A percentile compares a stretch with the other conserved stretches of the same genome.
phyloP scores from a whole-genome alignment of 106 monocot genomes.

The Acanthochlamys bracteata region DNA sequence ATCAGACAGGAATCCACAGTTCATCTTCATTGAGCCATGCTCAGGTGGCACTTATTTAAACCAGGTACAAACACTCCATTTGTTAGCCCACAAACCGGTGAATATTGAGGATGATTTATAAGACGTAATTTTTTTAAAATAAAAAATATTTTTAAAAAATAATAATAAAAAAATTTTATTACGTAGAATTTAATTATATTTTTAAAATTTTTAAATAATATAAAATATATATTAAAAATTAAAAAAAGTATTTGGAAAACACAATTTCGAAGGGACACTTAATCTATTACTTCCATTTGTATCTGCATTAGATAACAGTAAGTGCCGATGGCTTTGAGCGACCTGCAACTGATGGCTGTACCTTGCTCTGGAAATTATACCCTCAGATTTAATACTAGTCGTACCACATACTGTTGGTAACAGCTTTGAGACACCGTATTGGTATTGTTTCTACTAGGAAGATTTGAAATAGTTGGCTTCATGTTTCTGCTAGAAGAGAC shows the following conservation, averaged over 20 bases:
- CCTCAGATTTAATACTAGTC: neutral
- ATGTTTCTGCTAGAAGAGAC: slow-evolving; percentile 16
- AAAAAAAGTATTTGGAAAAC: no score
- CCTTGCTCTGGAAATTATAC: slow-evolving; percentile 3
- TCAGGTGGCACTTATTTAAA: slow-evolving; percentile 1
- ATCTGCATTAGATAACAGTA: neutral
- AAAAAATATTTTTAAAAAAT: no score
- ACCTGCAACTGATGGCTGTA: neutral
- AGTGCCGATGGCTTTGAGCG: neutral
- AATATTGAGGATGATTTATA: neutral
- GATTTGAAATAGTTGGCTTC: slow-evolving; percentile 13
- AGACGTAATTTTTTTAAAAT: no score
- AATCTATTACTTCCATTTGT: neutral
- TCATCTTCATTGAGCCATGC: slow-evolving; percentile 1
- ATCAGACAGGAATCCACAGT: slow-evolving; percentile 3
- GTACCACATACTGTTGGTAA: slow-evolving; percentile 4
- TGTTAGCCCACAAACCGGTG: slow-evolving; percentile 10
- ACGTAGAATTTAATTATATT: no score
- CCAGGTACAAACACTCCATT: neutral
- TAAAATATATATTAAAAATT: no score
- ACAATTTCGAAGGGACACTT: no score
- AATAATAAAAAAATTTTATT: no score
- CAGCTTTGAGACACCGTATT: slow-evolving; percentile 11
- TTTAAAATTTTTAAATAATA: no score
- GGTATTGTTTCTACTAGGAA: slow-evolving; percentile 8